phyloP scores from a whole-genome alignment of 1,139 yeast genomes.

The Blastobotrys buckinghamii region DNA sequence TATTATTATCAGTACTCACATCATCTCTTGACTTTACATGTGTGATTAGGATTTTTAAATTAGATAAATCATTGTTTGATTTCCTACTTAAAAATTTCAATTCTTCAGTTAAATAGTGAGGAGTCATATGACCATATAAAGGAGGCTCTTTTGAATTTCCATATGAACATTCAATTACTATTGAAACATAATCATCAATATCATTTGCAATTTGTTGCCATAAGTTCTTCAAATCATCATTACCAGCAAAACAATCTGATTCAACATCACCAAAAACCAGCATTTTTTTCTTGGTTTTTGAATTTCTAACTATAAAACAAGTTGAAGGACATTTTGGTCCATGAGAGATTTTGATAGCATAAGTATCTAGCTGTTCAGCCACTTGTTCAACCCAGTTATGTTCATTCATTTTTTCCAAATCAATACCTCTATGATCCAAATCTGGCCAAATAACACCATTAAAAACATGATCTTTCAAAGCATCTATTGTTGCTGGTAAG shows the following conservation, averaged over 20 bases:
- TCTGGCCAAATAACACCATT: conserved; percentile 83
- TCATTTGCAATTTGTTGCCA: not conserved
- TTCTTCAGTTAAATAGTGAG: conserved; percentile 55
- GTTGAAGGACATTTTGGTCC: conserved; percentile 37
- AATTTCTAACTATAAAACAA: conserved; percentile 47
- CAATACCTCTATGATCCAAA: conserved; percentile 31
- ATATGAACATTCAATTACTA: conserved; percentile 75
- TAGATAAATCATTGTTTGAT: conserved; percentile 31
- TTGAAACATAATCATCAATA: conserved; percentile 31
- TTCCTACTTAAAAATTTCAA: conserved; percentile 37
- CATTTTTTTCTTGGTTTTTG: conserved; percentile 34
- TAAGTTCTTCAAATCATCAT: not conserved
- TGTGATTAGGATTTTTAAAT: conserved; percentile 53
- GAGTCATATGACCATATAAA: conserved; percentile 77
- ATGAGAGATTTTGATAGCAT: conserved; percentile 24
- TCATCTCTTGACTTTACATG: conserved; percentile 57
- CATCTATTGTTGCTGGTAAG: conserved; percentile 44
- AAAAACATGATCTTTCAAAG: conserved; percentile 53
- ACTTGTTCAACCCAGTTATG: not conserved
- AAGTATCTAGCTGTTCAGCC: not conserved
- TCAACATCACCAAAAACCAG: conserved; percentile 80
- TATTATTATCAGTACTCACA: not conserved
- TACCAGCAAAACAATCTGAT: conserved; percentile 41
- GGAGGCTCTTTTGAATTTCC: conserved; percentile 42
- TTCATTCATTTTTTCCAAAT: conserved; percentile 3